Conservation (phyloP, 139 green algal genomes). For the Chlorella sp. region DNA sequence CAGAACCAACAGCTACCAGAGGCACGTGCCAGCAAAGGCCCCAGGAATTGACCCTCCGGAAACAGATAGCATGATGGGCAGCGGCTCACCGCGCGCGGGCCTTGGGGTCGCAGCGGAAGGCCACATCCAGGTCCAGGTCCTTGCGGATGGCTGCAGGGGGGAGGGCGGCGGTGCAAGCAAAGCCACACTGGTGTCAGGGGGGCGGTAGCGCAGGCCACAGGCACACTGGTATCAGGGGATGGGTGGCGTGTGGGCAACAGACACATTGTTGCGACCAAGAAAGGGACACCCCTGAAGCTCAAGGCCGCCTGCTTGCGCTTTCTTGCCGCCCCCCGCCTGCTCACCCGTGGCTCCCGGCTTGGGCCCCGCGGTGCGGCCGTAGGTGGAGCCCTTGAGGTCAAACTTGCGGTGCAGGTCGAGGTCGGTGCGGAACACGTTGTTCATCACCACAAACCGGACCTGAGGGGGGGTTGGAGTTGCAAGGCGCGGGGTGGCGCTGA, state of each 20-base stretch:
- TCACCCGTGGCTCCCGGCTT: neutral
- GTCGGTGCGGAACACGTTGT: constrained; percentile 91
- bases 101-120: neutral
- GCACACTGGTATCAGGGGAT: neutral
- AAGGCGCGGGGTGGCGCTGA: neutral
- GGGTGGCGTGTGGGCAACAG: neutral
- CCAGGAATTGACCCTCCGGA: too few species aligned
- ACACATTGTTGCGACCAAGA: neutral
- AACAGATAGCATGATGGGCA: too few species aligned
- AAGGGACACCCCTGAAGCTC: neutral
- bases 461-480: constrained; percentile 10
- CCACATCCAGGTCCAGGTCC: constrained; percentile 21
- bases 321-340: neutral
- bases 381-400: constrained; percentile 94
- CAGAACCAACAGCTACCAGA: too few species aligned
- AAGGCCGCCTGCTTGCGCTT: neutral
- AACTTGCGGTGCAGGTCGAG: constrained; percentile 89
- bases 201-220: too few species aligned
- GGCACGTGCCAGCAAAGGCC: too few species aligned
- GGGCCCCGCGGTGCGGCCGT: constrained; percentile 60
- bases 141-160: constrained; percentile 24
- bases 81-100: neutral
- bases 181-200: too few species aligned
- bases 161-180: too few species aligned
- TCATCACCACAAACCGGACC: constrained; percentile 97